These are phyloP conservation scores for Globisporangium middletonii DNA, from an alignment of 352 stramenopile species.

Conservation along the genomic window DNA sequence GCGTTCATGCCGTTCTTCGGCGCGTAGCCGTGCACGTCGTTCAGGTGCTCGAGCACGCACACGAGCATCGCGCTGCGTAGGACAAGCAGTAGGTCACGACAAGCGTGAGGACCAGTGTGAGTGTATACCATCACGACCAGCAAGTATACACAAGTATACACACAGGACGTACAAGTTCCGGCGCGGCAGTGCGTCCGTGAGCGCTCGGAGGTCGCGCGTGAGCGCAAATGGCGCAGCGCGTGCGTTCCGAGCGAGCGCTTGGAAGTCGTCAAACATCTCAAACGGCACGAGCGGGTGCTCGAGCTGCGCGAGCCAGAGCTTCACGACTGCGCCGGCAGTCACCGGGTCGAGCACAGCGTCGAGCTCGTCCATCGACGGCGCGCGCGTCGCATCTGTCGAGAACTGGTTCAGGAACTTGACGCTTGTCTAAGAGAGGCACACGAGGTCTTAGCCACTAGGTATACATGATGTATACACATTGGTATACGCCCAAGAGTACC, in stretches of 20 bases:
- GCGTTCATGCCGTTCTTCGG: slow-evolving; percentile 72
- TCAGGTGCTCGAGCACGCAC: slow-evolving; percentile 75
- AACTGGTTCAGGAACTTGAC: slow-evolving; percentile 68
- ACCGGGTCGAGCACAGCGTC: slow-evolving; percentile 48
- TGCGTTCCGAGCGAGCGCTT: slow-evolving; percentile 32
- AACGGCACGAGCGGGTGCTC: slow-evolving; percentile 63
- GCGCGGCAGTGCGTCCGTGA: slow-evolving; percentile 51
- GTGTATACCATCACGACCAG: too few relatives aligned
- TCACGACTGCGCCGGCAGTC: slow-evolving; percentile 55
- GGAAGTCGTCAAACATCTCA: slow-evolving; percentile 58
- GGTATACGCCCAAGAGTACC: slow-evolving; percentile 19
- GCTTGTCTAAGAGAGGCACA: slow-evolving; percentile 16
- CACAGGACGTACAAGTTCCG: slow-evolving; percentile 54
- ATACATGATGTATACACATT: neutral
- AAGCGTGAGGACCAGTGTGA: too few relatives aligned
- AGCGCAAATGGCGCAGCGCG: slow-evolving; percentile 48
- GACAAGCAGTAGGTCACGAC: too few relatives aligned
- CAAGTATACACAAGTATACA: neutral
- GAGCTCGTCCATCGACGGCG: slow-evolving; percentile 54
- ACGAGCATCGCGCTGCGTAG: slow-evolving; percentile 47
- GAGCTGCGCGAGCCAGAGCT: slow-evolving; percentile 57
- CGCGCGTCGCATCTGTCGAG: slow-evolving; percentile 27
- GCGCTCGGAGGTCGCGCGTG: slow-evolving; percentile 43
- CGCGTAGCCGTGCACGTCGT: slow-evolving; percentile 77
- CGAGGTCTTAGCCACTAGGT: neutral